Evolutionary conservation across 768 basidiomycete species (phyloP), one percentile per base, ranked within the genome.

Genomic region (Gautieria morchelliformis): DNA sequence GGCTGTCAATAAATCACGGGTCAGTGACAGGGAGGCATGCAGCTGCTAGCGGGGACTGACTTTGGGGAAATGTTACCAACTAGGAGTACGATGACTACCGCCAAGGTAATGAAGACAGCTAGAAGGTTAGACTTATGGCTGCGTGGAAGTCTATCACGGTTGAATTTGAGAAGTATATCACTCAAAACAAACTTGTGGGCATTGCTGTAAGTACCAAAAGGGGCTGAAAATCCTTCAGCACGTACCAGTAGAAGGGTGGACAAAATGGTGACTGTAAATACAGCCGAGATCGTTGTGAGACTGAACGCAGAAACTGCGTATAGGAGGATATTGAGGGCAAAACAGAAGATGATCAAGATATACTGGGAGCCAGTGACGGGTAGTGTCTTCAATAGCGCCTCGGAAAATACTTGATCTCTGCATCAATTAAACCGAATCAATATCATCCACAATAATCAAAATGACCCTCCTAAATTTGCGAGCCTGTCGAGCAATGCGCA

Each of bases 111-210:
- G 12, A 78, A 58, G 33, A 83, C 71, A 24, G 72, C 63, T 14
- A 62, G 54, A 3, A 84, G 64, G 5, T 74, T 68, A 5, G 80
- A 76, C 15, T 61, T 69, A 3, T 67, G 65, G 10, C 62, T 58
- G 30, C 85, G 71, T 5, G 72, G 75, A 4, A 88, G 67, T 33
- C 82, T 77, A 17, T 80, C 79, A 15, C 85, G 78, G 58, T 84
- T 84, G 69, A 84, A 85, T 58, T 80, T 81, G 27, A 88, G 70
- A 5, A 86, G 60, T 5, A 87, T 3, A 82, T 70, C 3, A 83
- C 52, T 53, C 35, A 86, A 73, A 4, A 83, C 80, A 70, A 86
- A 86, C 77, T 53, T 8, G n/a, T 41, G 6, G 7, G 15, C n/a
- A 3, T 6, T n/a, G 5, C 17, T 17, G 22, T 15, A 41, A 35